phyloP scores from a whole-genome alignment of 331 rosid genomes.

The Arachis monticola region DNA sequence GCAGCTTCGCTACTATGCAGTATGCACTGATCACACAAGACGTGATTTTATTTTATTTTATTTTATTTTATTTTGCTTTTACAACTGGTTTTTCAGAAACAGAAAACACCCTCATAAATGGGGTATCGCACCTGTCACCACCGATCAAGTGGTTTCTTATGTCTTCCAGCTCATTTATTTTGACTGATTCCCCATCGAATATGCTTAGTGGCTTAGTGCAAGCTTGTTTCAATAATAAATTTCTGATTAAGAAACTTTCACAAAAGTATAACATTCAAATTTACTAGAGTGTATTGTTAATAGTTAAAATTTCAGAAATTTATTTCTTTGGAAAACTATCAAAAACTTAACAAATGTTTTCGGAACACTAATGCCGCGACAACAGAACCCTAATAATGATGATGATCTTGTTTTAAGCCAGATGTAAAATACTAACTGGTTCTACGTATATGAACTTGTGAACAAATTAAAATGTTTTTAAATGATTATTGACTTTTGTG shows the following conservation, averaged over 20 bases:
- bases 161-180: constrained; percentile 26
- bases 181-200: not conserved
- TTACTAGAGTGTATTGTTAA: too few species aligned
- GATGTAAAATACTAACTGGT: too few species aligned
- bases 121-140: constrained; percentile 16
- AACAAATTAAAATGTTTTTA: too few species aligned
- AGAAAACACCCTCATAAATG: constrained; percentile 8
- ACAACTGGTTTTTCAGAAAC: too few species aligned
- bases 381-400: too few species aligned
- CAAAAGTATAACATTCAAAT: not conserved
- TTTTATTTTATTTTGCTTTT: not conserved
- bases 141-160: constrained; percentile 24
- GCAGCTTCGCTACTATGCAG: constrained; percentile 29
- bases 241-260: not conserved
- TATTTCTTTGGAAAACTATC: too few species aligned
- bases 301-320: too few species aligned
- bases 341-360: too few species aligned
- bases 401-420: too few species aligned
- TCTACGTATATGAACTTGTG: too few species aligned
- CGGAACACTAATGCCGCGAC: too few species aligned
- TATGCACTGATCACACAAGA: constrained; percentile 30
- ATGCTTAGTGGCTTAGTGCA: constrained; percentile 12
- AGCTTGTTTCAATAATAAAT: not conserved
- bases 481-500: constrained; percentile 8
- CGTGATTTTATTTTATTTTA: not conserved